Evolutionary conservation across 495 filamentous ascomycete genomes (phyloP), one percentile per base, ranked within the genome.

Genomic region (Acidomyces sp.): DNA sequence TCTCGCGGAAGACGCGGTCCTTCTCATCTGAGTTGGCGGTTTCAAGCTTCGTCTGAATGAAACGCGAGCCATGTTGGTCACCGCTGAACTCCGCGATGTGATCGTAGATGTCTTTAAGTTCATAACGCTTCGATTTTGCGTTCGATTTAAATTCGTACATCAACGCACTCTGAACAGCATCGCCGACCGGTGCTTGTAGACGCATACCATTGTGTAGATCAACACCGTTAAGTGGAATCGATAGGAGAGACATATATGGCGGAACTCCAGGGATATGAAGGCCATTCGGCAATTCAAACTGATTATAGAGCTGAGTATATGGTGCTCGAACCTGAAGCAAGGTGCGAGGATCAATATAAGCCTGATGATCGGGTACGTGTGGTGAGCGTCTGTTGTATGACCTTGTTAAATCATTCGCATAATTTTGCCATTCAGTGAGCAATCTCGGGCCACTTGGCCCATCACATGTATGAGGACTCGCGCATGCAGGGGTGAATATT

Each of bases 1-100:
- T 82, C 55, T 96, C 92, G 0, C 67, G 67, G 64, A 94, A 97
- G 2, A 96, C 77, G 33, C 80, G 77, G n/a, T 93, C 84, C 56
- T 94, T 95, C 55, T 97, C 90, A 41, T 97, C 90, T 47, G 85
- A 92, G 55, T 94, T 95, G 32, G 92, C 92, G 2, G 80, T 82
- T 64, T 93, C 82, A 18, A 97, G 71, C 56, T 94, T 96, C 45
- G 83, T 75, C 59, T 97, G 90, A 43, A 97, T 93, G 58, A 95
- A 94, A 0, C 90, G 76, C 2, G 92, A 96, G 1, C 87, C 90
- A 51, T 92, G 80, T 55, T 95, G 88, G 57, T 97, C 90, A 4
- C 88, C 90, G 53, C 82, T 83, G 53, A 96, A 96, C 55, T 97
- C 90, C 7, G 93, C 87, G 32, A 96, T 71, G 52, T 93, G 79